Percentiles rank a stretch among this genome's conserved stretches.
Evolutionary conservation across 2,329 filamentous ascomycete genomes (phyloP).

Genomic region (Dactylellina sp.): DNA sequence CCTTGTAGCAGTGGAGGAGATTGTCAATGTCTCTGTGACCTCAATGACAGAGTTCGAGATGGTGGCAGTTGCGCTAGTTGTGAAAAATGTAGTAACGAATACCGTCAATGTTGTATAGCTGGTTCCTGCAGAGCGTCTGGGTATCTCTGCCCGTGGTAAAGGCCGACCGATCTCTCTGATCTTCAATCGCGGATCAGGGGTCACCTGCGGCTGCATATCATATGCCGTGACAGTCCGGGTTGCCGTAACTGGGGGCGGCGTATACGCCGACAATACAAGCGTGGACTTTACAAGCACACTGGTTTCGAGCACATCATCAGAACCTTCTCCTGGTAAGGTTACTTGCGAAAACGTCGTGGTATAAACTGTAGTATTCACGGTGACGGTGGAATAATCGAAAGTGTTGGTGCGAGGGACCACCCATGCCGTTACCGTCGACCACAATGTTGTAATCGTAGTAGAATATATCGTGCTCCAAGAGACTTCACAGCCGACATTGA

Average conservation of each 20-base stretch:
- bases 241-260: constrained; percentile 37
- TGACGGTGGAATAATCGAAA: constrained; percentile 28
- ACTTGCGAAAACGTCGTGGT: constrained; percentile 30
- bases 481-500: constrained; percentile 37
- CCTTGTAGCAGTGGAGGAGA: constrained; percentile 34
- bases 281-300: constrained; percentile 5
- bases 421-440: constrained; percentile 48
- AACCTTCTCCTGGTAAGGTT: constrained; percentile 40
- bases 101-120: constrained; percentile 51
- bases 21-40: constrained; percentile 31
- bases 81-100: constrained; percentile 45
- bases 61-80: constrained; percentile 29
- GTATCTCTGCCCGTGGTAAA: constrained; percentile 23
- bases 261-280: constrained; percentile 40
- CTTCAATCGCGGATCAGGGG: constrained; percentile 15
- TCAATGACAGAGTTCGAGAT: constrained; percentile 24
- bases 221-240: constrained; percentile 30
- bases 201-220: constrained; percentile 16
- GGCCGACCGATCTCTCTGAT: constrained; percentile 7
- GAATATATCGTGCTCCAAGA: constrained; percentile 56
- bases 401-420: constrained; percentile 18
- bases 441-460: constrained; percentile 36
- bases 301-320: constrained; percentile 31
- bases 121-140: constrained; percentile 26
- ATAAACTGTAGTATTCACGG: constrained; percentile 39